These are phyloP conservation scores for Tolypocladium endophyticum DNA, from an alignment of 2,329 filamentous ascomycete genomes.

Conservation along the genomic window DNA sequence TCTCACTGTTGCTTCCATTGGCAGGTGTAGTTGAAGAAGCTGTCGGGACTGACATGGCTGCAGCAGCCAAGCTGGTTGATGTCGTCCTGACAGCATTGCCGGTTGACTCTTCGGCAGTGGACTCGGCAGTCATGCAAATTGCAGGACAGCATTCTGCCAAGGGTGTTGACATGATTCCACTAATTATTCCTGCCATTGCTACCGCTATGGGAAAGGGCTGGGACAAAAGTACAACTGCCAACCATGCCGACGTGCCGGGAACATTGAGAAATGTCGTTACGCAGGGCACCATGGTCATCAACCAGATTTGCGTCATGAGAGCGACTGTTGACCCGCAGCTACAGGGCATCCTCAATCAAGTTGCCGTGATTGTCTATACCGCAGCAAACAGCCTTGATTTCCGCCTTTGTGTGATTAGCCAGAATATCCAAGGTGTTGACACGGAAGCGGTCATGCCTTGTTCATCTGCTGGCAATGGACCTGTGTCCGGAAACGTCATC, in stretches of 20 bases:
- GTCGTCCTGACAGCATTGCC: slow-evolving; percentile 9
- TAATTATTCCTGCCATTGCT: slow-evolving; percentile 13
- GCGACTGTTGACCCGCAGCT: slow-evolving; percentile 4
- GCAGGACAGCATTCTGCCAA: slow-evolving; percentile 6
- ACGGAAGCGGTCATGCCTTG: slow-evolving; percentile 10
- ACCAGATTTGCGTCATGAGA: slow-evolving; percentile 6
- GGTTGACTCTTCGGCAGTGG: slow-evolving; percentile 7
- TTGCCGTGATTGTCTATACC: slow-evolving; percentile 9
- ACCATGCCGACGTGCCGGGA: slow-evolving; percentile 1
- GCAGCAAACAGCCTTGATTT: slow-evolving; percentile 7
- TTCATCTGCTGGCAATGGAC: neutral
- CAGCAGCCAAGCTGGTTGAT: slow-evolving; percentile 11
- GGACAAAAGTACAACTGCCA: neutral
- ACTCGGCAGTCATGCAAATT: slow-evolving; percentile 7
- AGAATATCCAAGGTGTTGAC: slow-evolving; percentile 1
- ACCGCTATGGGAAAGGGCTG: slow-evolving; percentile 6
- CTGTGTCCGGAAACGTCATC: slow-evolving; percentile 1
- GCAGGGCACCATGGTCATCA: slow-evolving; percentile 11
- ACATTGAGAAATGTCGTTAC: slow-evolving; percentile 7
- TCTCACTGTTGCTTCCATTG: slow-evolving; percentile 9
- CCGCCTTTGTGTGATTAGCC: slow-evolving; percentile 10
- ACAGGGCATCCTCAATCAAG: slow-evolving; percentile 10
- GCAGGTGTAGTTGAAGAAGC: slow-evolving; percentile 9
- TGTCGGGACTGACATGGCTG: slow-evolving; percentile 6
- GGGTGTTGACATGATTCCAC: slow-evolving; percentile 6